A percentile compares a stretch with the other conserved stretches of the same genome.
These are phyloP conservation scores for Aristolochia californica DNA, from an alignment of 164 flowering plant genomes.

Conservation along the genomic window DNA sequence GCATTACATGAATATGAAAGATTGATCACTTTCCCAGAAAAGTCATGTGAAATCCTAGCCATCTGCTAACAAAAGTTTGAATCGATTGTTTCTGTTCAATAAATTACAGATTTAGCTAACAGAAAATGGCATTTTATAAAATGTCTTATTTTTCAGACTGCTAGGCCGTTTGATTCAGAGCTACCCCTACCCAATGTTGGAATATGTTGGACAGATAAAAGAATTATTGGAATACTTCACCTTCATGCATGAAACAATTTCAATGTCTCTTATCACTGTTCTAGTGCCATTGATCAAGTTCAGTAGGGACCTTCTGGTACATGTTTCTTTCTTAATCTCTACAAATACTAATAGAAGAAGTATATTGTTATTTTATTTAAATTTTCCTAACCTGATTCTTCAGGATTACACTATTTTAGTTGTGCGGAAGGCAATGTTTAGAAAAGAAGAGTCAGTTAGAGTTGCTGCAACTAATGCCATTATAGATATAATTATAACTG, in stretches of 20 bases:
- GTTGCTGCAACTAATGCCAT: constrained; percentile 60
- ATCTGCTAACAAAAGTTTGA: too few relatives aligned
- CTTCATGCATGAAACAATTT: constrained; percentile 49
- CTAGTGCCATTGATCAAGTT: constrained; percentile 60
- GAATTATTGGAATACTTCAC: constrained; percentile 80
- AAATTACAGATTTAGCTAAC: too few relatives aligned
- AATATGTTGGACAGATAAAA: constrained; percentile 61
- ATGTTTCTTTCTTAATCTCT: constrained; percentile 2
- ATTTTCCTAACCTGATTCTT: neutral
- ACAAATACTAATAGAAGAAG: neutral
- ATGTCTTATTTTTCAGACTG: constrained; percentile 31
- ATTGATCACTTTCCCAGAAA: too few relatives aligned
- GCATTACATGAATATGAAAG: too few relatives aligned
- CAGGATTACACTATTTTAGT: constrained; percentile 76
- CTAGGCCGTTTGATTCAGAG: constrained; percentile 41
- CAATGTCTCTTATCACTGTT: constrained; percentile 38
- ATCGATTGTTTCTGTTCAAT: too few relatives aligned
- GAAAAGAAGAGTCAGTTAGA: constrained; percentile 63
- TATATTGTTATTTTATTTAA: neutral
- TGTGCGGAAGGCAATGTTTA: constrained; percentile 73
- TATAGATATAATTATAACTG: constrained; percentile 49
- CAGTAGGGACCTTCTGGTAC: constrained; percentile 66
- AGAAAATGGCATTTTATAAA: too few relatives aligned
- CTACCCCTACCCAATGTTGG: constrained; percentile 57
- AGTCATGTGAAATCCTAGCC: too few relatives aligned